phyloP scores from a whole-genome alignment of 176 grass and related monocot species.

The Carex littledalei region DNA sequence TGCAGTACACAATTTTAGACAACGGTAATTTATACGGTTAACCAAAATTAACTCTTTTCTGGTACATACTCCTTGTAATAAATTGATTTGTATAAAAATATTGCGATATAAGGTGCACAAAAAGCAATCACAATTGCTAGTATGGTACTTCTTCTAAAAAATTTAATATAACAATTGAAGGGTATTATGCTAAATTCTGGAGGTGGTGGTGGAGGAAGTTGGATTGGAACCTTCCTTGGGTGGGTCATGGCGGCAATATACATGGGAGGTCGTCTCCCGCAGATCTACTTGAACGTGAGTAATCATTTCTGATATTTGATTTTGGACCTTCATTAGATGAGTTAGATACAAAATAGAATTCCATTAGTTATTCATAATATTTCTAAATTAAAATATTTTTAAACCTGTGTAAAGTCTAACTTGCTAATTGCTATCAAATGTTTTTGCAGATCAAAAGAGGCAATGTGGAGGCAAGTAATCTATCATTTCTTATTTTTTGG shows the following conservation, averaged over 20 bases:
- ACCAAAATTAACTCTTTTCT: not conserved
- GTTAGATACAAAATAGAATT: slow-evolving; percentile 10
- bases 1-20: not conserved
- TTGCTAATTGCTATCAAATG: not conserved
- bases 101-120: not conserved
- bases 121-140: not conserved
- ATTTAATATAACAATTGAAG: slow-evolving; percentile 3
- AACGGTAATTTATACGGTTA: not conserved
- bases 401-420: not conserved
- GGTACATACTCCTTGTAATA: not conserved
- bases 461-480: slow-evolving; percentile 64
- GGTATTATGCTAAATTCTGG: slow-evolving; percentile 19
- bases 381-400: not conserved
- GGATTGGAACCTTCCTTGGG: slow-evolving; percentile 80
- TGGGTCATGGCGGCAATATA: slow-evolving; percentile 93
- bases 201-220: slow-evolving; percentile 34
- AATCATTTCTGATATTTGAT: not conserved
- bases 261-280: slow-evolving; percentile 87
- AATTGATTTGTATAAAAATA: not conserved
- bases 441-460: slow-evolving; percentile 89
- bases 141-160: not conserved
- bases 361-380: not conserved
- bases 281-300: slow-evolving; percentile 92
- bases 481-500: slow-evolving; percentile 16
- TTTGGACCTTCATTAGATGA: not conserved